phyloP scores from a whole-genome alignment of 2,329 filamentous ascomycete species.

The Aureobasidium namibiae region DNA sequence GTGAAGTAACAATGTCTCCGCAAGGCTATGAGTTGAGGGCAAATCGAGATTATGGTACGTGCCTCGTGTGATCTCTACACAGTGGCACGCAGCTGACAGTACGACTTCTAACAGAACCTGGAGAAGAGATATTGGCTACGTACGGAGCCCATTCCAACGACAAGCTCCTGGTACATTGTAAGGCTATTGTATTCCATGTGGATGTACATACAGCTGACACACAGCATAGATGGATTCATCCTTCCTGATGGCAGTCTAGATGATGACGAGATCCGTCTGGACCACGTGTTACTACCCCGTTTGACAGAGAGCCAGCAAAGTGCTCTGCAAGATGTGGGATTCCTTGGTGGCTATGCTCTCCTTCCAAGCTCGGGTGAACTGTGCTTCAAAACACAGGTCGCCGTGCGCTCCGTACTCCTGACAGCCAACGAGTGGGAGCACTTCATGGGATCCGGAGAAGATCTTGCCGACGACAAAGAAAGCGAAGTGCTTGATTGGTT shows the following conservation, averaged over 20 bases:
- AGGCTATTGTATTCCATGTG: background rate
- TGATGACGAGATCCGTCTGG: conserved; percentile 34
- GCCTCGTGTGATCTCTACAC: conserved; percentile 1
- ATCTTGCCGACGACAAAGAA: conserved; percentile 23
- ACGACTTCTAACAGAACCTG: conserved; percentile 26
- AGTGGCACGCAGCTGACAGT: background rate
- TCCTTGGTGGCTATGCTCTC: conserved; percentile 30
- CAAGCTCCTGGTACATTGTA: conserved; percentile 60
- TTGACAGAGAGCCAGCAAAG: conserved; percentile 25
- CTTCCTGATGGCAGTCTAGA: conserved; percentile 18
- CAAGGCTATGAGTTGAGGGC: conserved; percentile 49
- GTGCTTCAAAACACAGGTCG: conserved; percentile 39
- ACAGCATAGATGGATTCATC: conserved; percentile 35
- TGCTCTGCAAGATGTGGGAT: conserved; percentile 35
- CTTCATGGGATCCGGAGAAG: conserved; percentile 27
- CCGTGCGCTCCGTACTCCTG: conserved; percentile 28
- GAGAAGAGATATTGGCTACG: conserved; percentile 59
- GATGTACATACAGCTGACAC: background rate
- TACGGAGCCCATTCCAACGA: conserved; percentile 68
- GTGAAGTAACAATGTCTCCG: conserved; percentile 43
- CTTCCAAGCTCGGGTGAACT: conserved; percentile 24
- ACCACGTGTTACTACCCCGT: conserved; percentile 33
- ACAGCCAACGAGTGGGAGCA: conserved; percentile 32
- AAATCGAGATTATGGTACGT: conserved; percentile 40
- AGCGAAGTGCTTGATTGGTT: conserved; percentile 20